Evolutionary conservation across 495 filamentous ascomycete species (phyloP), one percentile per base, ranked within the genome.

Genomic region (Tuber magnatum): DNA sequence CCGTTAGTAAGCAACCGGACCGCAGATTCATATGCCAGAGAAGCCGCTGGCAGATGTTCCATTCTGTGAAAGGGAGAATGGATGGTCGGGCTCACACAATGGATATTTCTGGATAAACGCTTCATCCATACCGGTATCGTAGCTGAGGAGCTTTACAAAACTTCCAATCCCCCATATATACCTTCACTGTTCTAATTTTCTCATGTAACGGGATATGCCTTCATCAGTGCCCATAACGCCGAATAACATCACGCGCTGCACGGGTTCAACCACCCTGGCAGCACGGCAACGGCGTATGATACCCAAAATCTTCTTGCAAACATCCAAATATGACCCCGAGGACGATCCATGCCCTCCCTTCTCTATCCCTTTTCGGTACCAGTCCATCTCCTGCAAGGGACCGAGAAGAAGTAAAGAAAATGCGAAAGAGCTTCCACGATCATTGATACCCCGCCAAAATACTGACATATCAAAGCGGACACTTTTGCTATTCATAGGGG

Each of bases 1-100:
- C 46, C 75, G 76, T 79, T 79, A 79, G 76, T 79, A 79, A 79
- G 77, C 77, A 69, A 61, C 70, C 46, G 32, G 38, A 65, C 51
- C 71, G 7, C 56, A 65, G 32, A 35, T 65, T 65, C 56, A 65
- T 65, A 65, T 65, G 16, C 32, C 0, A 61, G 56, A 16, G n/a
- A 32, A 61, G n/a, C 12, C 9, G 32, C n/a, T 3, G 46, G 3
- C 46, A 22, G 46, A 48, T 48, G 46, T 20, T 48, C 46, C 46
- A 24, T 48, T 24, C 46, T 22, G 3, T 3, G 51, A 56, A 56
- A 56, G n/a, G n/a, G 51, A 56, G 24, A 56, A 56, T 56, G n/a
- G 51, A 24, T 56, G 51, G n/a, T 14, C 51, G 9, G 28, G 24
- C 51, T 28, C 51, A 14, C 51, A 8, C 51, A 7, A 56, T 56